Conservation (phyloP, 352 stramenopile species). For the Pythium guiyangense region DNA sequence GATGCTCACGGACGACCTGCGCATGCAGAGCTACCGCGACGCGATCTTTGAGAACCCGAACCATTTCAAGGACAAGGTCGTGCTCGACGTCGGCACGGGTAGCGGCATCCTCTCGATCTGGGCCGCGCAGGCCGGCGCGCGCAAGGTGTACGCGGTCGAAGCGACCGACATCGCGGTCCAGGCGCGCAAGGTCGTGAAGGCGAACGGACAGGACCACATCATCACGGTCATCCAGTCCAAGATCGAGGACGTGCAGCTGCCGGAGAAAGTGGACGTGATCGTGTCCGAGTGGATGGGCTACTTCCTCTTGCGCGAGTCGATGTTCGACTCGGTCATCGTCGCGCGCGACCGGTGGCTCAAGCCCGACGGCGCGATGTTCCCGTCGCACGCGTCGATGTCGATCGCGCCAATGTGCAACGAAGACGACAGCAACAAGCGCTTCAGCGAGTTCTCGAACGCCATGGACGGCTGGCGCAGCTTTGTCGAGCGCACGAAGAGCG, state of each 20-base stretch:
- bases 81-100: conserved; percentile 99
- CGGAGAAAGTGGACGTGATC: conserved; percentile 99
- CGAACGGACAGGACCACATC: conserved; percentile 95
- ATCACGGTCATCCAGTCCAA: conserved; percentile 98
- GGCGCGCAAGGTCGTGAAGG: conserved; percentile 93
- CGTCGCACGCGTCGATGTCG: conserved; percentile 97
- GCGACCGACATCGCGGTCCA: conserved; percentile 98
- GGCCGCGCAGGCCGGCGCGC: conserved; percentile 97
- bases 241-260: conserved; percentile 97
- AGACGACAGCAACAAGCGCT: conserved; percentile 83
- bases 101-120: conserved; percentile 98
- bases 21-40: conserved; percentile 98
- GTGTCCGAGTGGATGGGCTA: conserved; percentile 99
- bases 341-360: conserved; percentile 97
- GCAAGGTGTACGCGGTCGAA: conserved; percentile 96
- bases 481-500: conserved; percentile 89
- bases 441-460: conserved; percentile 75
- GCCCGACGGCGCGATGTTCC: conserved; percentile 96
- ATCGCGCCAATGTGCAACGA: conserved; percentile 96
- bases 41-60: conserved; percentile 97
- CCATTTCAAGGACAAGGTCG: conserved; percentile 98
- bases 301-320: conserved; percentile 98
- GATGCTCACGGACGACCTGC: conserved; percentile 99
- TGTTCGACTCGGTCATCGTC: conserved; percentile 98
- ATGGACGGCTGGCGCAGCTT: conserved; percentile 86